These are phyloP conservation scores for Nicotiana tabacum DNA, from an alignment of 257 asterid genomes.

Conservation along the genomic window DNA sequence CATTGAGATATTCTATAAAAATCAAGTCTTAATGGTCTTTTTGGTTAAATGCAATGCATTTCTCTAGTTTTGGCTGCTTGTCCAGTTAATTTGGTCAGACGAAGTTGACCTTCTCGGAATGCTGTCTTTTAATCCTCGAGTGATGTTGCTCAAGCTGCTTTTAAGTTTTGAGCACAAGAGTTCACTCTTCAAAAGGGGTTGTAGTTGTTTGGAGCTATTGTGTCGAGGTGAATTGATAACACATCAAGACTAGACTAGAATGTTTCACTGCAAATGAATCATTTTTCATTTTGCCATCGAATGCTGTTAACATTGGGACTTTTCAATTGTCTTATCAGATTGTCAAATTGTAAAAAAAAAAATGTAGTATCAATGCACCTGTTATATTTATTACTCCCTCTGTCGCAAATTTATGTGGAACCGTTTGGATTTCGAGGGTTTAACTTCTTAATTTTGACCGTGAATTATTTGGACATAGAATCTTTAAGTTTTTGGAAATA, in stretches of 20 bases:
- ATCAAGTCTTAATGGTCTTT: background rate
- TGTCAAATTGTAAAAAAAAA: background rate
- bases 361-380: background rate
- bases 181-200: background rate
- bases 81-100: background rate
- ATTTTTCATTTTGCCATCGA: background rate
- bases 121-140: background rate
- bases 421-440: too few species aligned
- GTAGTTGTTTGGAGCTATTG: background rate
- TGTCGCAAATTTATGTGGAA: too few species aligned
- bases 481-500: too few species aligned
- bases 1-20: background rate
- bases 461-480: too few species aligned
- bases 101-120: background rate
- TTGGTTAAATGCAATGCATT: background rate
- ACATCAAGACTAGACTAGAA: background rate
- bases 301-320: background rate
- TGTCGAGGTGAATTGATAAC: background rate
- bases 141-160: background rate
- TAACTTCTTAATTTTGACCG: too few species aligned
- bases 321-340: background rate
- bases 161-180: background rate
- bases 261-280: background rate
- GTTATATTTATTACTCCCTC: background rate
- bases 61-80: background rate